Evolutionary conservation across 192 early-diverging fungal genomes (phyloP), one percentile per base, ranked within the genome.

Genomic region (Podila epigama): DNA sequence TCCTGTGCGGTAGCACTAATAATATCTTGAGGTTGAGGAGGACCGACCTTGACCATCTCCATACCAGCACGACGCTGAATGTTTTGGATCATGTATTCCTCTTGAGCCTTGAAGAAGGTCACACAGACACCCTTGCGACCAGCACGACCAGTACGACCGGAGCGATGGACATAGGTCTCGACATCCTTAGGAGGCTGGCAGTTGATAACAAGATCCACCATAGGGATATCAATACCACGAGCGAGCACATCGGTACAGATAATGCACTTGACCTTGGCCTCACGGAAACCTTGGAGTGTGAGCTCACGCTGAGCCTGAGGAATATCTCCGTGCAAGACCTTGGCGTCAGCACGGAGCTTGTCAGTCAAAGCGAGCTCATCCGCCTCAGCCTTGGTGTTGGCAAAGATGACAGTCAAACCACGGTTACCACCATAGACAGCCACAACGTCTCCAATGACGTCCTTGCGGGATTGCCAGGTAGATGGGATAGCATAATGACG

Each of bases 131-230:
- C 96, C 31, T 84, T 87, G 50, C 89, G 91, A 31, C 94, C 93
- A 31, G 95, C 95, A 75, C 97, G 94, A 25, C 95, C 97, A 0
- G 96, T 97, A 78, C 97, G 90, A 12, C 97, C 97, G 16, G 92
- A 93, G 39, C 97, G 91, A 84, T 98, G 97, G 42, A 98, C 94
- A 71, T 98, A 98, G 27, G 91, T 89, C 69, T 98, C 95, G 25
- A 95, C 86, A 75, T 98, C 96, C 75, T 89, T 88, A 63, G 96
- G 96, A 44, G 96, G 96, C 68, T 97, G 95, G 68, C 91, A 91
- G 86, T 98, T 97, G 87, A 98, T 94, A 37, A 98, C 97, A 36
- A 98, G 84, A 86, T 97, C 97, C 39, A 97, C 94, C 84, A 96
- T 92, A 29, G 94, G 95, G 66, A 98, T 96, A 85, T 97, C 95